These are phyloP conservation scores for Jatropha curcas DNA, from an alignment of 345 rosid species.

Conservation along the genomic window DNA sequence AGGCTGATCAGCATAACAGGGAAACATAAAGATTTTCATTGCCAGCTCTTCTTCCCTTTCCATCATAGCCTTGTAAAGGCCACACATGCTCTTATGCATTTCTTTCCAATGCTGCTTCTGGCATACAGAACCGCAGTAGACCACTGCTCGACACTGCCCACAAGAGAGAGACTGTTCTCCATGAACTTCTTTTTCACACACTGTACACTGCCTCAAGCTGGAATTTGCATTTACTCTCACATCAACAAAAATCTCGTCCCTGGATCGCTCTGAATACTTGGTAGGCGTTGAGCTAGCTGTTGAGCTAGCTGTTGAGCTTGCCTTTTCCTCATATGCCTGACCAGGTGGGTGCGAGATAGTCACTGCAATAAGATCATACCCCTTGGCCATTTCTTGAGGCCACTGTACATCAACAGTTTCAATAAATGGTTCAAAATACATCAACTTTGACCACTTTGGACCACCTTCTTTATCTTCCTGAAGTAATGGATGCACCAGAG, in stretches of 20 bases:
- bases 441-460: slow-evolving; percentile 40
- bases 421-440: slow-evolving; percentile 55
- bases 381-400: slow-evolving; percentile 59
- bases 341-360: slow-evolving; percentile 63
- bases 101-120: slow-evolving; percentile 64
- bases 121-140: slow-evolving; percentile 47
- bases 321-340: slow-evolving; percentile 55
- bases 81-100: slow-evolving; percentile 46
- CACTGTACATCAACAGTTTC: slow-evolving; percentile 76
- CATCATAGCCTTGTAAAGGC: slow-evolving; percentile 60
- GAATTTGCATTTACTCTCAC: slow-evolving; percentile 30
- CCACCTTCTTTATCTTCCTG: slow-evolving; percentile 49
- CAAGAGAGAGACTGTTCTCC: slow-evolving; percentile 50
- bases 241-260: slow-evolving; percentile 38
- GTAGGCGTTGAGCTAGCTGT: slow-evolving; percentile 45
- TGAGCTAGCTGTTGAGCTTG: slow-evolving; percentile 40
- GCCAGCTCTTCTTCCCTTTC: slow-evolving; percentile 57
- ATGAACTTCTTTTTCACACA: slow-evolving; percentile 49
- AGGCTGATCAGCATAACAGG: slow-evolving; percentile 44
- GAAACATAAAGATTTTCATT: slow-evolving; percentile 48
- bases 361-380: slow-evolving; percentile 60
- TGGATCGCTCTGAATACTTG: slow-evolving; percentile 39
- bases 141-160: slow-evolving; percentile 48
- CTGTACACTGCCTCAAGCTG: slow-evolving; percentile 39
- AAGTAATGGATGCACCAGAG: slow-evolving; percentile 61